Base-by-base conservation (phyloP, 2,329 filamentous ascomycete genomes). In the Pyrenophora teres region DNA sequence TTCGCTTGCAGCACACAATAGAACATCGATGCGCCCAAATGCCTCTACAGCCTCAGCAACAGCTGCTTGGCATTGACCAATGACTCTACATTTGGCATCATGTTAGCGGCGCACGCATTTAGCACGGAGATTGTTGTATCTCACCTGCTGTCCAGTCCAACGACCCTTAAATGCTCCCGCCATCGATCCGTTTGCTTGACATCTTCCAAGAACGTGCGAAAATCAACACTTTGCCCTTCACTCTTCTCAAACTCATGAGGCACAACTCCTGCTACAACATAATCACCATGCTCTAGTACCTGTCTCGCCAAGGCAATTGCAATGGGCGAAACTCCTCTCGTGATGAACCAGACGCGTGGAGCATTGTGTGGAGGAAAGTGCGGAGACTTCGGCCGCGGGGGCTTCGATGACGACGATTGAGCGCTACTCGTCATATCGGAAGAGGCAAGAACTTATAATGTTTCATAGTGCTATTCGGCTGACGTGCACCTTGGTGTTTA, bases 311-410 rank as follows among this genome's bases (percentile, higher is more conserved):
- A 82, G 39, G 90, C 88, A 54, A 96, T 88, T 46, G 88, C 88
- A 58, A 97, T 83, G 10, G 93, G 91, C 31, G 91, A 93, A 54
- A 93, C 84, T 30, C 90, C 90, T 52, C 90, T 88, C 9, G 92
- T 96, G 60, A 99, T 79, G 69, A 99, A 87, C 94, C 94, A 97
- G 67, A 93, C 90, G 67, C 93, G 87, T 43, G 92, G 92, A 42
- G 80, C 81, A 68, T 81, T 80, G 72, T 86, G 83, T 25, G 79
- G 76, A 36, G 84, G 84, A 61, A 86, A 86, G 54, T 82, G 82
- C 37, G 78, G 77, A 7, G 72, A 74, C 30, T 63, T 67, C 16
- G 72, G 69, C 27, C 72, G 69, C 33, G 65, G 57, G 25, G 70
- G 68, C 52, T 70, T 68, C 4, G 67, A 63, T 16, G 68, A 62